These are phyloP conservation scores for Zasmidium cellare DNA, from an alignment of 2,329 filamentous ascomycete species.

Conservation along the genomic window DNA sequence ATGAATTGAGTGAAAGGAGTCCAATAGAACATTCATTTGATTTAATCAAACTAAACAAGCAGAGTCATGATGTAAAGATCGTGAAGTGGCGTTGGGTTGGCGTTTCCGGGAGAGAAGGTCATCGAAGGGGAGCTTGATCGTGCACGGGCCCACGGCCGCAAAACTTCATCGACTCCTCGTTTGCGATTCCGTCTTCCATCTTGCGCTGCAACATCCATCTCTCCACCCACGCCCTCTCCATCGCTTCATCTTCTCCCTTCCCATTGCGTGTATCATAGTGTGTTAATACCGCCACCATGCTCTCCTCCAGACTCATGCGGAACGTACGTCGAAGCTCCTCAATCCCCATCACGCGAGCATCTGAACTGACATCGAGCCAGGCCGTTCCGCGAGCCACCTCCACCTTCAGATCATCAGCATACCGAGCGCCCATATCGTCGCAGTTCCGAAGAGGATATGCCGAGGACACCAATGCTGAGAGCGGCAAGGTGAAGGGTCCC, in stretches of 20 bases:
- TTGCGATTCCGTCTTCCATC: background rate
- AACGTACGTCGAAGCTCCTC: conserved; percentile 30
- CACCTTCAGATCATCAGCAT: conserved; percentile 37
- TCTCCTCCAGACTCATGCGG: conserved; percentile 37
- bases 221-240: conserved; percentile 5
- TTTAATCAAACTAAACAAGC: too few species aligned
- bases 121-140: too few species aligned
- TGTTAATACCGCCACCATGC: conserved; percentile 31
- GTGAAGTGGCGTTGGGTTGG: too few species aligned
- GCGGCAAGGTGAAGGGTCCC: conserved; percentile 84
- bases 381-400: conserved; percentile 37
- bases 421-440: conserved; percentile 68
- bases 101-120: too few species aligned
- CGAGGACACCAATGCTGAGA: conserved; percentile 48
- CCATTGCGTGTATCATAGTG: conserved; percentile 23
- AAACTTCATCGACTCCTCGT: background rate
- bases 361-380: conserved; percentile 26
- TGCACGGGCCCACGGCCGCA: too few species aligned
- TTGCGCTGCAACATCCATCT: conserved; percentile 3
- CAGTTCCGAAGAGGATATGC: conserved; percentile 74
- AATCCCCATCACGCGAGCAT: conserved; percentile 30
- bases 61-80: too few species aligned
- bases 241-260: conserved; percentile 13
- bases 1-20: too few species aligned
- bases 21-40: too few species aligned